Conservation (phyloP, 2,329 filamentous ascomycete genomes). For the Exophiala spinifera region DNA sequence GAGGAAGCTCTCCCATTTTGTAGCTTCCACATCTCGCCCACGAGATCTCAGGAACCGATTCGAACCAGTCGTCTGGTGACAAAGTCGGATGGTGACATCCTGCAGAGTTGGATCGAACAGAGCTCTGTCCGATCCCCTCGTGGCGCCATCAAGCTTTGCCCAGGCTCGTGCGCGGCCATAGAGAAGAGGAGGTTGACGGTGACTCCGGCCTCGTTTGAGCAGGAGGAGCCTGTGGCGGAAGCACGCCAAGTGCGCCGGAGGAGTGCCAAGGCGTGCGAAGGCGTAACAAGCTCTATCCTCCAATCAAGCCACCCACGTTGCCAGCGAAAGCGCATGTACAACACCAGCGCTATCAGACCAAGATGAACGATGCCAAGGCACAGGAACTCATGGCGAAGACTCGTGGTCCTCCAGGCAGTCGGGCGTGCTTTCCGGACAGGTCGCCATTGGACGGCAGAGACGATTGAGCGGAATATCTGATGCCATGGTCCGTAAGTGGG, state of each 20-base stretch:
- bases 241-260: conserved; percentile 9
- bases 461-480: too few species aligned
- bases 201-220: conserved; percentile 9
- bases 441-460: conserved; percentile 1
- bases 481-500: too few species aligned
- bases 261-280: conserved; percentile 8
- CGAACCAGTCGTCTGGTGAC: background rate
- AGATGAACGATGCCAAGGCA: conserved; percentile 1
- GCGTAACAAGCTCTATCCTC: conserved; percentile 6
- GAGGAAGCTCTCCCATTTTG: conserved; percentile 3
- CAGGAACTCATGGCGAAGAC: background rate
- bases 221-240: conserved; percentile 9
- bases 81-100: background rate
- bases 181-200: background rate
- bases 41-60: background rate
- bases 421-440: background rate
- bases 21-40: conserved; percentile 11
- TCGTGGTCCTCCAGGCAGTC: too few species aligned
- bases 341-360: background rate
- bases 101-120: background rate
- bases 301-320: conserved; percentile 22
- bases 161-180: background rate
- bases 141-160: conserved; percentile 10
- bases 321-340: background rate
- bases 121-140: background rate